Base-by-base conservation (phyloP, 495 filamentous ascomycete species). In the Lasiosphaeria hispida region DNA sequence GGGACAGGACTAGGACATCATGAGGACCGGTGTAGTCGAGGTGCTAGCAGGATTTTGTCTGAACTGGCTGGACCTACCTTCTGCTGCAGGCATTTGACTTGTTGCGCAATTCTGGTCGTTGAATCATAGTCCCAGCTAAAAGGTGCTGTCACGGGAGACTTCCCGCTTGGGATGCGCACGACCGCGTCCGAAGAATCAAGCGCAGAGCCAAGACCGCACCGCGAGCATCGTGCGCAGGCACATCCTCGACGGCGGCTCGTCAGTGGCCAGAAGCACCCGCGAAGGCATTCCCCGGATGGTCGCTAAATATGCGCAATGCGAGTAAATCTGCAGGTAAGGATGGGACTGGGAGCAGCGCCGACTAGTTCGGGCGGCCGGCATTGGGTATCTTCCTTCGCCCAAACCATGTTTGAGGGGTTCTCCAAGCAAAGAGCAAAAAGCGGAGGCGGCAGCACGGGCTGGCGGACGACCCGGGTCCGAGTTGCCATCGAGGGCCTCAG, bases 241-340 rank as follows among this genome's bases (percentile, higher is more conserved):
- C 18, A 30, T 19, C 23, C n/a, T 35, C 30, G 14, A 52, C 49
- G 15, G 33, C 49, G 18, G 30, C 35, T 34, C 49, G 14, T 52
- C 49, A 52, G 36, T 52, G 49, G 49, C n/a, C 49, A 40, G 15
- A n/a, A 15, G 49, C 36, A 10, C 13, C 17, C 41, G 23, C 23
- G 23, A 55, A 15, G 40, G 41, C 42, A 36, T 55, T 18, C 23
- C 19, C 13, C 38, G 10, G n/a, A 13, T 0, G 19, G 52, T 23
- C 41, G 43, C 53, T 48, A 47, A 42, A 47, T 30, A 14, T 55
- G 53, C 42, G 39, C 38, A 39, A 43, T 53, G 51, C 18, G 51
- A 34, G 49, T 52, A 39, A 43, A 53, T 53, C 37, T 53, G 51
- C 51, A 55, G 53, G 41, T 55, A 48, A 18, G 41, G 41, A 48